These are phyloP conservation scores for Hortaea werneckii DNA, from an alignment of 2,329 filamentous ascomycete genomes.

Conservation along the genomic window DNA sequence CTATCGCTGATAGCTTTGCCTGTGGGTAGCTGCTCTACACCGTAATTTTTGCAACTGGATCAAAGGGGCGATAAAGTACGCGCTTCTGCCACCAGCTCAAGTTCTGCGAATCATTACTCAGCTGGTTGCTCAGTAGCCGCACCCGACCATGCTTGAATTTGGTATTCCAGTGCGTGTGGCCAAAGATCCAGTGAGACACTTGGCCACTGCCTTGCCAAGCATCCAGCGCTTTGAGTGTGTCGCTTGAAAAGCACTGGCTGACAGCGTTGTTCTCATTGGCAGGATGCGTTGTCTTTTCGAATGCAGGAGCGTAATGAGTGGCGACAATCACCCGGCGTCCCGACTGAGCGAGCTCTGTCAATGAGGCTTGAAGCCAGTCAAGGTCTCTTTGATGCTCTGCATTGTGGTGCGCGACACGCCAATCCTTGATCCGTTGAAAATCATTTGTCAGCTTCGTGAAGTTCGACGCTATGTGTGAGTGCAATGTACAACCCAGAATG, in stretches of 20 bases:
- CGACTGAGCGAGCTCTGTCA: constrained; percentile 13
- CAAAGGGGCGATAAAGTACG: constrained; percentile 11
- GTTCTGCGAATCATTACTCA: constrained; percentile 12
- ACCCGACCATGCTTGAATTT: constrained; percentile 24
- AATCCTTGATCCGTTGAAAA: constrained; percentile 42
- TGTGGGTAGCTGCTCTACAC: no score
- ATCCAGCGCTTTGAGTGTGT: constrained; percentile 35
- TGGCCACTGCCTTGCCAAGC: constrained; percentile 5
- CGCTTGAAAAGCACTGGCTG: constrained; percentile 43
- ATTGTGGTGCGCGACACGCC: constrained; percentile 43
- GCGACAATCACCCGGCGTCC: constrained; percentile 13
- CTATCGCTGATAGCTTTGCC: no score
- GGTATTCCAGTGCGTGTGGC: constrained; percentile 35
- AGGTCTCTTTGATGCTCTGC: constrained; percentile 36
- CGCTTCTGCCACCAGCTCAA: constrained; percentile 14
- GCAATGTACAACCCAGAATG: constrained; percentile 48
- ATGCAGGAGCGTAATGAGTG: constrained; percentile 48
- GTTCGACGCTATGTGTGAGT: constrained; percentile 37
- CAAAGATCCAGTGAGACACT: constrained; percentile 35
- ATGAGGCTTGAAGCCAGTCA: constrained; percentile 39
- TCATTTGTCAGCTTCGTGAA: constrained; percentile 35
- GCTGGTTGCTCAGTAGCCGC: constrained; percentile 30
- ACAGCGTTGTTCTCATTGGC: constrained; percentile 35
- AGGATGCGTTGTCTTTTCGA: constrained; percentile 38
- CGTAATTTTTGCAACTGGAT: constrained; percentile 4